Evolutionary conservation across 2,329 filamentous ascomycete species (phyloP), one percentile per base, ranked within the genome.

Genomic region (Thielaviopsis populi): DNA sequence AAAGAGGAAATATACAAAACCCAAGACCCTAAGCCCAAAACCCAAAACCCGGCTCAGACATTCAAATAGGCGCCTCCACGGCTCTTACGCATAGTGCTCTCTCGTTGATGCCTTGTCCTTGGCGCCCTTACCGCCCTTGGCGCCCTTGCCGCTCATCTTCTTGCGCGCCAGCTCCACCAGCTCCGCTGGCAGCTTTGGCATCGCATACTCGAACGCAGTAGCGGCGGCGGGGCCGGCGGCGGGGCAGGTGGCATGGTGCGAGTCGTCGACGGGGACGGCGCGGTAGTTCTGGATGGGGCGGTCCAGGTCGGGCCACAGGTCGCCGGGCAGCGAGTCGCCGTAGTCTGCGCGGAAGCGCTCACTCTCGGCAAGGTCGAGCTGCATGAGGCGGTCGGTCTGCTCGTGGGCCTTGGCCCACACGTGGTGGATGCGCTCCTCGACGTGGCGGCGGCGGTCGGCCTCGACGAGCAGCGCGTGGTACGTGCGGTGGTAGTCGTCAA

Each of bases 401-500:
- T 86, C 83, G 71, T 85, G 84, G 0, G 92, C 89, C 69, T 91
- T 91, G 66, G 82, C 83, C 70, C 91, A 87, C 30, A 95, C 83
- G 53, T 79, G 80, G 68, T 85, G 80, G 62, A 95, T 86, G 67
- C 87, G 85, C 40, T 86, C 83, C 69, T 94, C 88, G 42, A 89
- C 83, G 15, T 80, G 77, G 66, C 83, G 83, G 10, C 94, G 81
- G 27, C 94, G 80, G 62, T 87, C 86, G 5, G 91, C 86, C 73
- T 99, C 94, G 1, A 95, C 80, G 27, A 96, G 80, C 13, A 99
- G 77, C 22, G 86, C 85, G 68, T 90, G 87, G 71, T 99, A 97
- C 0, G 91, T 89, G 62, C 84, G 81, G 22, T 88, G 80, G 70
- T 97, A 99, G 19, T 87, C 85, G 66, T 92, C 87, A 73, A 96